phyloP scores from a whole-genome alignment of 2,329 filamentous ascomycete species.

The Fusarium tanahbumbuense region DNA sequence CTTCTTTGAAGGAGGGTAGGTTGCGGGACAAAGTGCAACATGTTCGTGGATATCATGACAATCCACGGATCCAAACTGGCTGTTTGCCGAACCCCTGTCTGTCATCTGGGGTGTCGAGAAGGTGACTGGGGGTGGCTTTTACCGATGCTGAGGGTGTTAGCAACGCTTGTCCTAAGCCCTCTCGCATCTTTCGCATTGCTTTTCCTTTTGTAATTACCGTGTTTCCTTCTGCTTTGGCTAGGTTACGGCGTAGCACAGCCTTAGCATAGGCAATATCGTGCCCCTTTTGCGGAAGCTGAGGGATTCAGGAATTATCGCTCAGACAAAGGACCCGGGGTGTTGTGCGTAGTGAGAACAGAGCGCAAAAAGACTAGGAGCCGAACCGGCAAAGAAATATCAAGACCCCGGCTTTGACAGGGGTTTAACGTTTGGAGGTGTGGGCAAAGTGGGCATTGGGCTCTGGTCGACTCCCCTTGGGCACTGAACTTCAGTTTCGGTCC shows the following conservation, averaged over 20 bases:
- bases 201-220: constrained; percentile 22
- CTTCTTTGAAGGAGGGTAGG: constrained; percentile 23
- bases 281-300: constrained; percentile 30
- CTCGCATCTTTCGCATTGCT: constrained; percentile 25
- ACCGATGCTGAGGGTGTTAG: constrained; percentile 24
- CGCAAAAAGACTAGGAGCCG: constrained; percentile 27
- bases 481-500: constrained; percentile 34
- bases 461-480: constrained; percentile 40
- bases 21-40: constrained; percentile 23
- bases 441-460: constrained; percentile 46
- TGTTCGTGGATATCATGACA: constrained; percentile 36
- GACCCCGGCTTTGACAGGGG: constrained; percentile 38
- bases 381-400: constrained; percentile 37
- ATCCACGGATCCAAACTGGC: constrained; percentile 34
- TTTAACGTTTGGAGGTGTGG: constrained; percentile 42
- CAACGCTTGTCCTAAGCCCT: constrained; percentile 15
- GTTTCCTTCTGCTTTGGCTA: constrained; percentile 19
- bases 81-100: constrained; percentile 35
- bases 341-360: constrained; percentile 15
- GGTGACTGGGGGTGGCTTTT: constrained; percentile 27
- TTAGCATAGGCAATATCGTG: constrained; percentile 10
- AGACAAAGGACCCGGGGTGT: constrained; percentile 31
- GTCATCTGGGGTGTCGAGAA: constrained; percentile 32
- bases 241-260: constrained; percentile 32
- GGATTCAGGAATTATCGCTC: constrained; percentile 33